Base-by-base conservation (phyloP, 192 early-diverging fungal species). In the Gamsiella multidivaricata region DNA sequence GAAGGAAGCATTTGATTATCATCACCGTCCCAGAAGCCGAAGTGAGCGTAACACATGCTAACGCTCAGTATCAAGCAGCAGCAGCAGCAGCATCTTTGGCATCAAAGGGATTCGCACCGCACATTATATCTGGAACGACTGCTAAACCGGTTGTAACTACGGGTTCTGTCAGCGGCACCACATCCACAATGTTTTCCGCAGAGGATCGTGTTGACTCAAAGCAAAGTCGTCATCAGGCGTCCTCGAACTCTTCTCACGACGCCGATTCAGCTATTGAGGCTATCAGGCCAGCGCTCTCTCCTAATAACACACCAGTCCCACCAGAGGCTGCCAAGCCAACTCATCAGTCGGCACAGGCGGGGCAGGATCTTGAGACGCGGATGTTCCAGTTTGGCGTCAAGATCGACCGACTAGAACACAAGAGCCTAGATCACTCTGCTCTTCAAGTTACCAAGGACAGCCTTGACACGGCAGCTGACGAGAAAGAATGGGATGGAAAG, bases 371-470 rank as follows among this genome's bases (percentile, higher is more conserved):
- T 22, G 74, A 78, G 37, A 78, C 74, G 0, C 65, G 74, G n/a
- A 54, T 78, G 53, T 78, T 78, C 32, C 74, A 78, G 39, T 61
- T 78, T 57, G 53, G 66, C 25, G 61, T 78, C 45, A 78, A 78
- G 32, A 61, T 78, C 33, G 74, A 78, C 25, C 65, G 65, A 25
- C 46, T 78, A 14, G 61, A 78, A 31, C 65, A 62, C 42, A 76
- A 76, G 45, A 65, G 67, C 43, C 23, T 66, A 5, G 72, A 76
- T 34, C 72, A 66, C 15, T 20, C 23, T 14, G 59, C 61, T 8
- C 36, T 45, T 2, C 23, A 73, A 43, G 53, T 14, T 11, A 37
- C 29, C 2, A 56, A 58, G 25, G 66, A 67, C 2, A 22, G 53
- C 2, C 36, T 23, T 4, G 5, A 39, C 1, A 10, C 36, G 2